Base-by-base conservation (phyloP, 2,329 filamentous ascomycete genomes). In the Arthrinium puccinioides region DNA sequence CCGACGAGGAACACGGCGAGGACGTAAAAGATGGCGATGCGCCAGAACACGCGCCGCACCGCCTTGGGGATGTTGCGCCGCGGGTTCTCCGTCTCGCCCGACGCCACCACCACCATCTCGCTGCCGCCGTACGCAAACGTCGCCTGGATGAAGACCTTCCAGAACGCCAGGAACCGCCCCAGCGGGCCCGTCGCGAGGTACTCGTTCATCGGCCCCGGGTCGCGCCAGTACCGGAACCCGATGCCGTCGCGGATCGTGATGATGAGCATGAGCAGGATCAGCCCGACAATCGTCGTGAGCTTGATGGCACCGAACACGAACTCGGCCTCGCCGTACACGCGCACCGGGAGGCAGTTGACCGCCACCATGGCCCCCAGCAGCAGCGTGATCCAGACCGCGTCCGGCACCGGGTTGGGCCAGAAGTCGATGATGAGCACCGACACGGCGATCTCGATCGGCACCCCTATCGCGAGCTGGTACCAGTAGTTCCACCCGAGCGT, bases 21-120 rank as follows among this genome's bases (percentile, higher is more conserved):
- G 49, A 79, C 71, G 67, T 90, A 90, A 68, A 90, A 90, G 64
- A 89, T 66, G 46, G 87, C 61, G 56, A 90, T 89, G 40, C 85
- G 84, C 66, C 76, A 89, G 61, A 89, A 89, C 48, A 84, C 88
- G 33, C 87, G 71, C 56, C 79, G 83, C 67, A 88, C 87, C 36
- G 84, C 84, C 41, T 79, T 76, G 6, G 85, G 85, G 44, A 90
- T 81, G 13, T 79, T 84, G 57, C 75, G 77, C 53, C 84, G 78
- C 1, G 85, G 85, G 62, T 88, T 87, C 62, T 87, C 81, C 0
- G 84, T 83, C 60, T 88, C 83, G 37, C 81, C 84, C 25, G 86
- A 82, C 0, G 84, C 87, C 10, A 88, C 82, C 62, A 83, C 84
- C 33, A 87, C 80, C 29, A 87, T 66, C 54, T 88, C 84, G 4